Evolutionary conservation across 1,284 basidiomycete genomes (phyloP).

Genomic region (Laetiporus sulphureus): DNA sequence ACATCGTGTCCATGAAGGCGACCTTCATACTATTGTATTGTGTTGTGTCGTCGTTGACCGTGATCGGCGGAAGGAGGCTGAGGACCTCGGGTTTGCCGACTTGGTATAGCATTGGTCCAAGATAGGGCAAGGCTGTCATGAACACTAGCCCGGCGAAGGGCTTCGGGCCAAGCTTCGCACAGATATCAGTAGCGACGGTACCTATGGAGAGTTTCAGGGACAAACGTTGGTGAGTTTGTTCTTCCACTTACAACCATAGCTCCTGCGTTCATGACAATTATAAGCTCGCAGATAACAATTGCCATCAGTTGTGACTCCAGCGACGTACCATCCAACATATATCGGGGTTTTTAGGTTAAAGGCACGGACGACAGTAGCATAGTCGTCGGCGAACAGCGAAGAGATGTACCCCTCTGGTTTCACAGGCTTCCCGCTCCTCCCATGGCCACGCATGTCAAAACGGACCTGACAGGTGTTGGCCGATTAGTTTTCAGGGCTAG

Average conservation of each 20-base stretch:
- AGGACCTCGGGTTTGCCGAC: constrained; percentile 9
- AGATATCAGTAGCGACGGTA: constrained; percentile 7
- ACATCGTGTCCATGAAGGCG: constrained; percentile 14
- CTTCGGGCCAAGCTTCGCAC: neutral
- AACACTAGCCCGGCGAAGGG: neutral
- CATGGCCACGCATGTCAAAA: constrained; percentile 18
- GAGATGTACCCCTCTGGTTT: constrained; percentile 8
- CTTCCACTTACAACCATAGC: constrained; percentile 11
- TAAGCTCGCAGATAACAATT: no score
- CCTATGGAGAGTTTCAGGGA: constrained; percentile 1
- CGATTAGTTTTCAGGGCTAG: neutral
- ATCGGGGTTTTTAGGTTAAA: constrained; percentile 10
- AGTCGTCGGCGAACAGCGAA: constrained; percentile 13
- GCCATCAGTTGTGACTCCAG: no score
- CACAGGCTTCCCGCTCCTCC: constrained; percentile 14
- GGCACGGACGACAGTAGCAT: constrained; percentile 10
- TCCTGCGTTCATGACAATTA: no score
- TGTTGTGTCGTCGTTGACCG: constrained; percentile 10
- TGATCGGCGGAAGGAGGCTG: constrained; percentile 8
- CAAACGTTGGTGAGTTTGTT: no score
- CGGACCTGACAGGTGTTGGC: constrained; percentile 17
- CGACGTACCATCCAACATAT: constrained; percentile 14
- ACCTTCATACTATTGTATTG: constrained; percentile 12
- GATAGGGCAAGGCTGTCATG: constrained; percentile 15
- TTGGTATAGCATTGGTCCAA: constrained; percentile 10